Percentiles rank a stretch among this genome's conserved stretches.
Conservation (phyloP, 768 basidiomycete species). For the Tulasnella sp. region DNA sequence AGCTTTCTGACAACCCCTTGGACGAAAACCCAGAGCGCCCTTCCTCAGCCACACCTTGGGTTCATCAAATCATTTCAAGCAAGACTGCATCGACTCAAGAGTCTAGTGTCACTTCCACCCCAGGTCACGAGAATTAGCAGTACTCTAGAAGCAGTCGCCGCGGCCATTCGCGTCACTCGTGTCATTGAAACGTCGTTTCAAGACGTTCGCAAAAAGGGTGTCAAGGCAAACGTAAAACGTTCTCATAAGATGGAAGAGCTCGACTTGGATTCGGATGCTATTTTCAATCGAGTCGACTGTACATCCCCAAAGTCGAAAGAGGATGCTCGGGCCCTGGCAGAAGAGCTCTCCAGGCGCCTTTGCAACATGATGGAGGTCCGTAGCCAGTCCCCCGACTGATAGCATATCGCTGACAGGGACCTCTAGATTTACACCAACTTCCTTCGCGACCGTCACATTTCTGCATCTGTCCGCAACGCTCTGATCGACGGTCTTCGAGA, state of each 20-base stretch:
- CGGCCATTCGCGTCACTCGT: background rate
- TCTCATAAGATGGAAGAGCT: background rate
- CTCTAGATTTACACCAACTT: background rate
- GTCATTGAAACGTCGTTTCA: background rate
- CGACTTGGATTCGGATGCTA: background rate
- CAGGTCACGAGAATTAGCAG: background rate
- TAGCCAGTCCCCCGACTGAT: background rate
- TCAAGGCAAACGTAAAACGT: background rate
- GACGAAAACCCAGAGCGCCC: background rate
- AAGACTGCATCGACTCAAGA: background rate
- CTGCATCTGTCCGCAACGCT: background rate
- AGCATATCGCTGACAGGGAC: background rate
- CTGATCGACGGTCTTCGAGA: background rate
- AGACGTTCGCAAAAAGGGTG: background rate
- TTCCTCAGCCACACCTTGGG: background rate
- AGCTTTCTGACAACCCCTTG: background rate
- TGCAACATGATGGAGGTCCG: conserved; percentile 5
- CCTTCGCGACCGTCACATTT: background rate
- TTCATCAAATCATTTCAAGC: background rate
- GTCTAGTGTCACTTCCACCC: background rate
- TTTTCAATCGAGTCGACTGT: background rate
- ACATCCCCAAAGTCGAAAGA: background rate
- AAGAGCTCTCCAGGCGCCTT: background rate
- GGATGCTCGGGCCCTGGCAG: background rate
- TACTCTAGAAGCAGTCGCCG: background rate